Conservation (phyloP, 2,329 filamentous ascomycete genomes). For the Phyllosticta ampelicida region DNA sequence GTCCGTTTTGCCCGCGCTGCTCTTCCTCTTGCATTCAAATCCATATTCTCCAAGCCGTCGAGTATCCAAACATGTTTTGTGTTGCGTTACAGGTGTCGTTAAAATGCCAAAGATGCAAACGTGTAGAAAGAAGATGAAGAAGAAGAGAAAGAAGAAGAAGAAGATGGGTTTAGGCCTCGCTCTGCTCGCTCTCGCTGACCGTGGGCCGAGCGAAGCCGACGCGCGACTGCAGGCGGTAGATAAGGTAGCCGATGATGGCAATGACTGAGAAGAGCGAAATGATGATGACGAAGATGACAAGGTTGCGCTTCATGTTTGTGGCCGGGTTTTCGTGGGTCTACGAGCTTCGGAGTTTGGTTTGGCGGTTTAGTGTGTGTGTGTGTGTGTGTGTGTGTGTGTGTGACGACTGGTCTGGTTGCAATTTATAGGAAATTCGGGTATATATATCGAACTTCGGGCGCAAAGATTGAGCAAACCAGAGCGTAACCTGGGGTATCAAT, state of each 20-base stretch:
- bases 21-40: too few species aligned
- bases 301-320: slow-evolving; percentile 38
- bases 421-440: too few species aligned
- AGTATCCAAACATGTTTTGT: too few species aligned
- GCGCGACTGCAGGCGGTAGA: slow-evolving; percentile 38
- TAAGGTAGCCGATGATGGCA: slow-evolving; percentile 37
- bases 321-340: neutral
- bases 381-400: too few species aligned
- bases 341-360: neutral
- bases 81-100: too few species aligned
- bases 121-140: too few species aligned
- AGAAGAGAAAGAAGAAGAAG: neutral
- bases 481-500: neutral
- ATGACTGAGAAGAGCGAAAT: slow-evolving; percentile 43
- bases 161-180: slow-evolving; percentile 13
- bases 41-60: too few species aligned
- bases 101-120: too few species aligned
- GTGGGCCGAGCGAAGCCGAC: slow-evolving; percentile 17
- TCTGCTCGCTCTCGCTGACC: slow-evolving; percentile 22
- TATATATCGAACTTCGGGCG: too few species aligned
- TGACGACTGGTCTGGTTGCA: neutral
- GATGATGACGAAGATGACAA: slow-evolving; percentile 43
- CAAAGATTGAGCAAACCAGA: neutral
- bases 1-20: too few species aligned
- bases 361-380: too few species aligned